Conservation (phyloP, 2,329 filamentous ascomycete species). For the Ophiocordyceps camponoti-leonardi region DNA sequence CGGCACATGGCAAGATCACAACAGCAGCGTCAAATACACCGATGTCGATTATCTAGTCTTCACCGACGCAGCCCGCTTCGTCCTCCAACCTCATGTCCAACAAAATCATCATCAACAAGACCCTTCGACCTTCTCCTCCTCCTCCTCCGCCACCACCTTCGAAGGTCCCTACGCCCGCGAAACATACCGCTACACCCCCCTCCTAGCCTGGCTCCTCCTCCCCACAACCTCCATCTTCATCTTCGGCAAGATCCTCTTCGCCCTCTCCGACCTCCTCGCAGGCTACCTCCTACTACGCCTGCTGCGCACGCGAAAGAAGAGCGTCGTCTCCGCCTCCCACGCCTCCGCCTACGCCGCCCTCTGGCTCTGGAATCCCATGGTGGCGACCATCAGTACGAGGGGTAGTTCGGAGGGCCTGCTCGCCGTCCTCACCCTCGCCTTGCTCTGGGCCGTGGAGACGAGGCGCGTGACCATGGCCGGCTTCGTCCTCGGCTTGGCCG, state of each 20-base stretch:
- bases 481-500: conserved; percentile 58
- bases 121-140: too few species aligned
- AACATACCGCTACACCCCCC: conserved; percentile 91
- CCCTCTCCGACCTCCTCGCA: conserved; percentile 64
- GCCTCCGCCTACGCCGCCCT: conserved; percentile 58
- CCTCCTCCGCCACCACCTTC: too few species aligned
- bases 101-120: too few species aligned
- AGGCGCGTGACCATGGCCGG: conserved; percentile 50
- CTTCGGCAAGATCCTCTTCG: conserved; percentile 79
- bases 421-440: conserved; percentile 63
- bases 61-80: conserved; percentile 75
- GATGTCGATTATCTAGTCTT: conserved; percentile 99
- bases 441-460: conserved; percentile 67
- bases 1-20: conserved; percentile 79
- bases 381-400: conserved; percentile 86
- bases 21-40: conserved; percentile 90
- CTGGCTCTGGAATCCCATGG: conserved; percentile 96
- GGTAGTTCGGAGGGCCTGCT: conserved; percentile 87
- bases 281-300: conserved; percentile 46
- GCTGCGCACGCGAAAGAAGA: conserved; percentile 12
- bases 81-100: conserved; percentile 35
- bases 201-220: conserved; percentile 79
- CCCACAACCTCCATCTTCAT: conserved; percentile 71
- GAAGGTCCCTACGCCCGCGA: conserved; percentile 71
- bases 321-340: too few species aligned